Conservation (phyloP, 2,329 filamentous ascomycete genomes). For the Dactylellina leptospora region DNA sequence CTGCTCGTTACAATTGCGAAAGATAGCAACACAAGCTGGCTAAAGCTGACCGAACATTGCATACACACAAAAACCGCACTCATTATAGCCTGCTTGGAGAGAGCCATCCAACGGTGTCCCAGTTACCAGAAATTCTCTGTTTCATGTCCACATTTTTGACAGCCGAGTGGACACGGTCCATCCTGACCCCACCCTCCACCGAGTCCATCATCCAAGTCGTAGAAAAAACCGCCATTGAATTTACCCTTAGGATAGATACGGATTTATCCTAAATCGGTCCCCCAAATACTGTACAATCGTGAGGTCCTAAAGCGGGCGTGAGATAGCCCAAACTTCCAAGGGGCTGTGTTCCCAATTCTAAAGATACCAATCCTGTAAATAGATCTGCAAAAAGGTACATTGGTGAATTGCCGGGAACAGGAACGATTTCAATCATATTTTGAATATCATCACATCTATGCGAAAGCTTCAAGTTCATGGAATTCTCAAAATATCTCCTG, state of each 20-base stretch:
- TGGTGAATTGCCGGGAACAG: slow-evolving; percentile 15
- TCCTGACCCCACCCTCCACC: slow-evolving; percentile 9
- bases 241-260: slow-evolving; percentile 26
- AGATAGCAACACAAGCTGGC: slow-evolving; percentile 31
- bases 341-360: slow-evolving; percentile 43
- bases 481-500: slow-evolving; percentile 1
- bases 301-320: slow-evolving; percentile 16
- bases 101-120: slow-evolving; percentile 3
- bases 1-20: slow-evolving; percentile 2
- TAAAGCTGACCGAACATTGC: slow-evolving; percentile 16
- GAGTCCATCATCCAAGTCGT: background rate
- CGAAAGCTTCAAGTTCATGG: background rate
- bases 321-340: slow-evolving; percentile 13
- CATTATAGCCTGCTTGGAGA: too few species aligned
- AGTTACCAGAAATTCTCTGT: slow-evolving; percentile 29
- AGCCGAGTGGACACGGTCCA: background rate
- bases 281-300: background rate
- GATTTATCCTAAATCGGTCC: slow-evolving; percentile 42
- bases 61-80: slow-evolving; percentile 7
- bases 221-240: slow-evolving; percentile 6
- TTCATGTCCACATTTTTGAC: slow-evolving; percentile 31
- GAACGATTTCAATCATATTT: background rate
- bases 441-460: background rate
- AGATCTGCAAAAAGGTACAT: slow-evolving; percentile 29
- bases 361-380: slow-evolving; percentile 36